Base-by-base conservation (phyloP, 495 filamentous ascomycete species). In the Hypoxylon fuscum region DNA sequence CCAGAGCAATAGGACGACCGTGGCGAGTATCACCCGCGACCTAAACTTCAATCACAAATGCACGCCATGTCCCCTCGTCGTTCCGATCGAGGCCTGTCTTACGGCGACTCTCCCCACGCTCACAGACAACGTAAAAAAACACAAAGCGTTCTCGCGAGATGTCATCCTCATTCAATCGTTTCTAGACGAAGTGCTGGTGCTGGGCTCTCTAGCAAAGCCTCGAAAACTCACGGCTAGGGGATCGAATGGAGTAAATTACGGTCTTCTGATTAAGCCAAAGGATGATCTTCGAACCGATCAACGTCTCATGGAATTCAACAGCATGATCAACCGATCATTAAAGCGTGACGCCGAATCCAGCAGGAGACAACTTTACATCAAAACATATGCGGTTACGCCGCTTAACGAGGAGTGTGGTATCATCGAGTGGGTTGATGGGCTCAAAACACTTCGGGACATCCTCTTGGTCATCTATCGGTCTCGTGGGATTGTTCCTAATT, bases 371-470 rank as follows among this genome's bases (percentile, higher is more conserved):
- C 70, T 79, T 75, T 90, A 97, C 69, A 96, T 99, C 74, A 93
- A 92, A 73, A 98, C 95, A 3, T 98, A 99, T 68, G 90, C 90
- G 14, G 95, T 99, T 25, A 97, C 94, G 3, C 95, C 95, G 9
- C 77, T 99, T 41, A 98, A 97, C 69, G 95, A 99, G 74, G 95
- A 98, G 75, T 98, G 95, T 67, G 95, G 95, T 56, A 86, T 96
- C 45, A 96, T 99, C 62, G 93, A 99, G 76, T 99, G 95, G 95
- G 91, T 99, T n/a, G 92, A 97, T 63, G 93, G 94, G 23, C 86
- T 98, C 54, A 93, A 92, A 62, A 93, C 95, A 14, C 80, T 98
- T 52, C 90, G 95, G 49, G 95, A 99, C 60, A 96, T 98, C 71
- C 78, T 99, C 41, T 80, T 96, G 45, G 83, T 79, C 49, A 79